Base-by-base conservation (phyloP, 2,329 filamentous ascomycete genomes). In the Chaetothyriales sp. region DNA sequence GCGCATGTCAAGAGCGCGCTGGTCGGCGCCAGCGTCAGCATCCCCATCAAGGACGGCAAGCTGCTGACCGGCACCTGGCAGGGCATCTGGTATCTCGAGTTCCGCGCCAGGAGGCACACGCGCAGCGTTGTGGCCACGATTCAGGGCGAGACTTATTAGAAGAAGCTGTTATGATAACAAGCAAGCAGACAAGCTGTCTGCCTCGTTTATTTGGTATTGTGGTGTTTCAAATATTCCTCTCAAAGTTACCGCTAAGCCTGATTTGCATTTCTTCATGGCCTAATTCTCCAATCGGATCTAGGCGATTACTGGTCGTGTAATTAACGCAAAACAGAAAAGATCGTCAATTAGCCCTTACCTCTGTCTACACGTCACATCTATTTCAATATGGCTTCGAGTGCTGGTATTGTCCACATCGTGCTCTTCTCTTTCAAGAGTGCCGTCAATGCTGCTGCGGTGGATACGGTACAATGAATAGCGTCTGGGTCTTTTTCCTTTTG, bases 81-180 rank as follows among this genome's bases (percentile, higher is more conserved):
- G 57, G 80, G 92, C 0, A 90, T 96, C 53, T 96, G 86, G 85
- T 94, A 93, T 66, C 70, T 95, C 57, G 92, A 96, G 68, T 96
- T 96, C 65, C 76, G 90, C 51, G 77, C 73, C 2, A 72, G 72
- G 59, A 86, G 79, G 68, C 89, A 95, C 68, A 74, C 79, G 56
- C 78, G 92, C 62, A 84, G 80, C 64, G 78, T 96, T 10, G 82
- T 98, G 55, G 90, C 90, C 49, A 96, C 92, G 1, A 93, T 96
- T 55, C 89, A 96, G 67, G 92, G 90, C 44, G 85, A 95, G 71
- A 80, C 77, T 70, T 65, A 62, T 51, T 73, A 61, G 66, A 44
- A 3, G 3, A 43, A 5, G 18, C 5, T 3, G 8, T 19, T 3
- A 43, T 19, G 3, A n/a, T 43, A 43, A n/a, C 3, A 19, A 43